phyloP scores from a whole-genome alignment of 306 rosid genomes.

The Dicorynia guianensis region DNA sequence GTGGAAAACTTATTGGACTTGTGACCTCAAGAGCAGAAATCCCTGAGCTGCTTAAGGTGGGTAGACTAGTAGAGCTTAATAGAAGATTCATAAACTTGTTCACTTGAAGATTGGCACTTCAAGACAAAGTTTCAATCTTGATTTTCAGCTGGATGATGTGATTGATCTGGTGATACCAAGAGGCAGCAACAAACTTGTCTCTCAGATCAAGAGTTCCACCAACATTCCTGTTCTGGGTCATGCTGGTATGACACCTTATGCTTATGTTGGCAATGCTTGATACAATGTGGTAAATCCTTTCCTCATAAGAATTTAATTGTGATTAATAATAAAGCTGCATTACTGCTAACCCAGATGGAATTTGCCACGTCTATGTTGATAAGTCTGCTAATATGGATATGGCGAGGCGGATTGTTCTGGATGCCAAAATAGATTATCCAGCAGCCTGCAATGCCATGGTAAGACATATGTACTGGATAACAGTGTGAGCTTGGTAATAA shows the following conservation, averaged over 20 bases:
- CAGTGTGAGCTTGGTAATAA: constrained; percentile 20
- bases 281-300: constrained; percentile 14
- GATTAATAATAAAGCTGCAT: constrained; percentile 27
- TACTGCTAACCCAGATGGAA: constrained; percentile 79
- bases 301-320: constrained; percentile 23
- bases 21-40: constrained; percentile 98
- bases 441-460: constrained; percentile 99
- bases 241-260: constrained; percentile 73
- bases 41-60: constrained; percentile 90
- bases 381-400: constrained; percentile 90
- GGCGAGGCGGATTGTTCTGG: constrained; percentile 80
- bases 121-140: constrained; percentile 34
- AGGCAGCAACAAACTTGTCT: constrained; percentile 96
- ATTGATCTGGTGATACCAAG: constrained; percentile 98
- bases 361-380: constrained; percentile 92
- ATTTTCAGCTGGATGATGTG: constrained; percentile 82
- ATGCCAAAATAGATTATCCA: constrained; percentile 96
- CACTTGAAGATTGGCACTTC: constrained; percentile 38
- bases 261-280: constrained; percentile 30
- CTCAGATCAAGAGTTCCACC: constrained; percentile 90
- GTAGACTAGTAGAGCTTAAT: constrained; percentile 28
- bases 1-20: constrained; percentile 87
- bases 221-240: constrained; percentile 99
- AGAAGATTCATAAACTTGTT: constrained; percentile 35
- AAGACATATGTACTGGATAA: constrained; percentile 39